These are phyloP conservation scores for Mycena maculata DNA, from an alignment of 768 basidiomycete genomes.

Conservation along the genomic window DNA sequence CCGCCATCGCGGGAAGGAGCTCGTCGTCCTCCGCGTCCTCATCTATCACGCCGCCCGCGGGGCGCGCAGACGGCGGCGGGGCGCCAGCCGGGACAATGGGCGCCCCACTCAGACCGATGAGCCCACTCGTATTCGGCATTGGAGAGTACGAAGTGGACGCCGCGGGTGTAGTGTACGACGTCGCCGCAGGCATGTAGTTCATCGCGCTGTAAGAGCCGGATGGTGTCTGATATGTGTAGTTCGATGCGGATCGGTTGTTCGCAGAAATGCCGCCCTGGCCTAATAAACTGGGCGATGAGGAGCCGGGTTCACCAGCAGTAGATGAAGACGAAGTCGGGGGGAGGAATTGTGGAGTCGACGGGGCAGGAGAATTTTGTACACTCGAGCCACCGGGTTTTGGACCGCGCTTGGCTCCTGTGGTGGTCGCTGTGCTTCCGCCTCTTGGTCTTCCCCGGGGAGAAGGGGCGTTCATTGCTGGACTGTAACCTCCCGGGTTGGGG, in stretches of 20 bases:
- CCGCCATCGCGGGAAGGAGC: slow-evolving; percentile 85
- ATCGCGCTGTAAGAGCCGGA: background rate
- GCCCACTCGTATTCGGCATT: background rate
- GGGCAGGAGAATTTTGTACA: slow-evolving; percentile 43
- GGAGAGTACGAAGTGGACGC: background rate
- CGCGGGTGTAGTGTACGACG: background rate
- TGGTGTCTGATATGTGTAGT: background rate
- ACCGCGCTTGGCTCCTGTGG: slow-evolving; percentile 56
- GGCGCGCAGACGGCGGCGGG: slow-evolving; percentile 11
- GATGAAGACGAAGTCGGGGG: slow-evolving; percentile 24
- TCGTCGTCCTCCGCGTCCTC: slow-evolving; percentile 85
- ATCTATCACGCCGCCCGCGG: slow-evolving; percentile 38
- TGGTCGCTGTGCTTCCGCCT: slow-evolving; percentile 39
- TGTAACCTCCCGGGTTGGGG: slow-evolving; percentile 7
- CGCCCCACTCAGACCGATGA: slow-evolving; percentile 22
- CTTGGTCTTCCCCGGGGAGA: slow-evolving; percentile 8
- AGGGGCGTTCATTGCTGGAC: slow-evolving; percentile 5
- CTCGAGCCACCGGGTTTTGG: slow-evolving; percentile 58
- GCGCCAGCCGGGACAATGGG: slow-evolving; percentile 31
- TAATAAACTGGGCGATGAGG: background rate
- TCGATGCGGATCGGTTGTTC: background rate
- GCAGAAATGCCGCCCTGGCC: slow-evolving; percentile 1
- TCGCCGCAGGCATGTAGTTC: background rate
- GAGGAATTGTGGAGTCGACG: slow-evolving; percentile 41
- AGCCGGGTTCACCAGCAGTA: slow-evolving; percentile 17